Evolutionary conservation across 331 rosid genomes (phyloP).

Genomic region (Malus hybrid): DNA sequence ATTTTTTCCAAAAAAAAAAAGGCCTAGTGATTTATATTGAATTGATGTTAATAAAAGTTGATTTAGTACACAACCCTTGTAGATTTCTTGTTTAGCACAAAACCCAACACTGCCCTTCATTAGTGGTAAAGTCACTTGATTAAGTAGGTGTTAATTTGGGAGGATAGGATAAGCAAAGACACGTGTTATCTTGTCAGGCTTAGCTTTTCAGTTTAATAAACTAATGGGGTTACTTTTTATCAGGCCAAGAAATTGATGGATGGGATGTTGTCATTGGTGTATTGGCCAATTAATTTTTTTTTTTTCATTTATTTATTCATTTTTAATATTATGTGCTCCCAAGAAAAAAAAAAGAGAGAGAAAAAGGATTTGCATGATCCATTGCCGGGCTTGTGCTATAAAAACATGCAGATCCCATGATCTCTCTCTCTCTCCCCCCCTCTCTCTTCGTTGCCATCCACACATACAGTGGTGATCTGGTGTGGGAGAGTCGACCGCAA

Average conservation of each 20-base stretch:
- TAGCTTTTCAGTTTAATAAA: not conserved
- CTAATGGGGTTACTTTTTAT: not conserved
- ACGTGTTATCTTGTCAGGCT: not conserved
- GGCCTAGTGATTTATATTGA: not conserved
- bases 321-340: not conserved
- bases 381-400: constrained; percentile 46
- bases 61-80: not conserved
- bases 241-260: constrained; percentile 37
- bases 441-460: constrained; percentile 3
- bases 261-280: constrained; percentile 6
- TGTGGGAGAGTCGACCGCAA: not conserved
- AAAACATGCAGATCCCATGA: constrained; percentile 70
- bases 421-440: constrained; percentile 20
- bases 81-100: not conserved
- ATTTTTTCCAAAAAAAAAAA: too few relatives aligned
- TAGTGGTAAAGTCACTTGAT: constrained; percentile 20
- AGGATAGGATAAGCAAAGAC: not conserved
- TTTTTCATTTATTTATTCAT: not conserved
- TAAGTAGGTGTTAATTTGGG: constrained; percentile 10
- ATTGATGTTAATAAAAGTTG: not conserved
- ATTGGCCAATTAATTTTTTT: not conserved
- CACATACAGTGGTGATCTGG: constrained; percentile 13
- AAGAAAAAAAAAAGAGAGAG: not conserved
- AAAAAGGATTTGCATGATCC: constrained; percentile 55
- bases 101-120: not conserved